Conservation (phyloP, 192 early-diverging fungal genomes). For the Jimgerdemannia flammicorona region DNA sequence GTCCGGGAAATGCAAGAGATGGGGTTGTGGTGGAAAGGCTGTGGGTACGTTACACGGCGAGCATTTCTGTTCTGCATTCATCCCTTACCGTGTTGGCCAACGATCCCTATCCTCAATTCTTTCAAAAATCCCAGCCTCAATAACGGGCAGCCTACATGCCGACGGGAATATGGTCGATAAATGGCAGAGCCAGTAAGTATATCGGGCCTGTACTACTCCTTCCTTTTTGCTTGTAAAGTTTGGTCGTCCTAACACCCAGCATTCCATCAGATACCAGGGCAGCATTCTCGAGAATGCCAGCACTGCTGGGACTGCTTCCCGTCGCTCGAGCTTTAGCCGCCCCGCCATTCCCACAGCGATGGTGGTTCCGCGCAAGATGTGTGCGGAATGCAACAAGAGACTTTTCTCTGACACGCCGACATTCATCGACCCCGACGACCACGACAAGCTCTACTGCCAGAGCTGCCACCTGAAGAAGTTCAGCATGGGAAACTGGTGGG, state of each 20-base stretch:
- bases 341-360: background rate
- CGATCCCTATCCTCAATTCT: background rate
- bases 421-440: background rate
- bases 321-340: background rate
- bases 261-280: background rate
- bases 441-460: conserved; percentile 19
- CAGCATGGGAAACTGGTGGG: conserved; percentile 25
- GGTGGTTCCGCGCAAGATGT: background rate
- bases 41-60: background rate
- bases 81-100: background rate
- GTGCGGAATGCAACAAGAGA: background rate
- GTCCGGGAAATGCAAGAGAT: background rate
- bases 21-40: background rate
- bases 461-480: conserved; percentile 33
- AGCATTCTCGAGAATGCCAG: background rate
- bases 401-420: background rate
- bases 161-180: background rate
- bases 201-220: background rate
- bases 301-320: background rate
- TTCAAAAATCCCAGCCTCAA: background rate
- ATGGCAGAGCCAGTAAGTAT: background rate
- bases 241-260: background rate
- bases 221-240: background rate
- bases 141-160: background rate
- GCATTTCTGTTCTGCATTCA: background rate